A percentile compares a stretch with the other conserved stretches of the same genome.
phyloP scores from a whole-genome alignment of 129 eudicot genomes.

The Saposhnikovia divaricata region DNA sequence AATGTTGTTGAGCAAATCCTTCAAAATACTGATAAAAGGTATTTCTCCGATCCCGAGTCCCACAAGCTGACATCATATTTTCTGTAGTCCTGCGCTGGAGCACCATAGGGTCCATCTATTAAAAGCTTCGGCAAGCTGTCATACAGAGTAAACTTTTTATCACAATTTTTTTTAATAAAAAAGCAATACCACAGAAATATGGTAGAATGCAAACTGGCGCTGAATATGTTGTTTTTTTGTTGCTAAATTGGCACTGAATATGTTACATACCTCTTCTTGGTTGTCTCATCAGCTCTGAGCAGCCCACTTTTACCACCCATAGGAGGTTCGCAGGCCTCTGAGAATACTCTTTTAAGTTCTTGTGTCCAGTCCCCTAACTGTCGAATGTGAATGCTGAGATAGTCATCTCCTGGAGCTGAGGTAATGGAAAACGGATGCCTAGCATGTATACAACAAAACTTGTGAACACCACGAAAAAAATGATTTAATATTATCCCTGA shows the following conservation, averaged over 20 bases:
- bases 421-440: constrained; percentile 99
- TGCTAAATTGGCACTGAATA: not conserved
- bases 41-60: constrained; percentile 99
- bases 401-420: constrained; percentile 94
- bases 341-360: constrained; percentile 68
- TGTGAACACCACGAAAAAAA: not conserved
- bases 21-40: constrained; percentile 87
- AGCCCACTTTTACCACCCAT: constrained; percentile 76
- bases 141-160: constrained; percentile 9
- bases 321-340: constrained; percentile 88
- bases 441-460: not conserved
- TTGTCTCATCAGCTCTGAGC: constrained; percentile 86
- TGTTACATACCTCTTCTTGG: constrained; percentile 52
- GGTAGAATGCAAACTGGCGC: not conserved
- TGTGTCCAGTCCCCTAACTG: constrained; percentile 97
- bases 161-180: not conserved
- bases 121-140: constrained; percentile 81
- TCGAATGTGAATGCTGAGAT: constrained; percentile 79
- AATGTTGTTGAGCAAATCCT: constrained; percentile 87
- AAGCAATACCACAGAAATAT: not conserved
- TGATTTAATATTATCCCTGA: not conserved
- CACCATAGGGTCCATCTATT: constrained; percentile 97
- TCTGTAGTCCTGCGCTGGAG: constrained; percentile 93
- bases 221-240: not conserved
- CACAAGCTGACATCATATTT: constrained; percentile 88